Conservation (phyloP, 768 basidiomycete species). For the Mycena filopes region DNA sequence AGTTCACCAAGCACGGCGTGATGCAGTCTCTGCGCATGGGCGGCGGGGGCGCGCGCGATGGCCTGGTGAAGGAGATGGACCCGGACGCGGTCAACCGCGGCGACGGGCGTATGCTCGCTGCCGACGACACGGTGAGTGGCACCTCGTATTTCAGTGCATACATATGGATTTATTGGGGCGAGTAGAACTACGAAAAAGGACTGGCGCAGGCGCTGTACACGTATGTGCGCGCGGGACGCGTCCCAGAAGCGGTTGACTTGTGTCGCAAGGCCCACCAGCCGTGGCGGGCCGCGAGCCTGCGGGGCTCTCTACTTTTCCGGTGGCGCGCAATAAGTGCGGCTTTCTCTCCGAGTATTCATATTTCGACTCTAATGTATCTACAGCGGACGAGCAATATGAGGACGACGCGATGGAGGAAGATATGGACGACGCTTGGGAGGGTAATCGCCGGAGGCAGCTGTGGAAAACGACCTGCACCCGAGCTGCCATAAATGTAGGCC, state of each 20-base stretch:
- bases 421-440: constrained; percentile 67
- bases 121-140: constrained; percentile 79
- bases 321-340: constrained; percentile 75
- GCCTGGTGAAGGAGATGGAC: constrained; percentile 76
- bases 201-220: constrained; percentile 82
- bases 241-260: constrained; percentile 86
- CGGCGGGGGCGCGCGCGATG: constrained; percentile 49
- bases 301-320: constrained; percentile 81
- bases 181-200: constrained; percentile 83
- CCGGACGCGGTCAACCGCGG: constrained; percentile 79
- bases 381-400: constrained; percentile 53
- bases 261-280: constrained; percentile 87
- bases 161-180: not conserved
- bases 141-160: not conserved
- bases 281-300: constrained; percentile 92
- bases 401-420: constrained; percentile 62
- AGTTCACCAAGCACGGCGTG: constrained; percentile 80
- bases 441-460: constrained; percentile 79
- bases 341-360: not conserved
- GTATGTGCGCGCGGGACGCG: constrained; percentile 83
- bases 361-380: not conserved
- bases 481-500: constrained; percentile 79
- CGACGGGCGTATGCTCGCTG: constrained; percentile 68
- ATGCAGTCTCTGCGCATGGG: constrained; percentile 72
- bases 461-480: constrained; percentile 92